Base-by-base conservation (phyloP, 495 filamentous ascomycete genomes). In the Aspergillus asperescens region DNA sequence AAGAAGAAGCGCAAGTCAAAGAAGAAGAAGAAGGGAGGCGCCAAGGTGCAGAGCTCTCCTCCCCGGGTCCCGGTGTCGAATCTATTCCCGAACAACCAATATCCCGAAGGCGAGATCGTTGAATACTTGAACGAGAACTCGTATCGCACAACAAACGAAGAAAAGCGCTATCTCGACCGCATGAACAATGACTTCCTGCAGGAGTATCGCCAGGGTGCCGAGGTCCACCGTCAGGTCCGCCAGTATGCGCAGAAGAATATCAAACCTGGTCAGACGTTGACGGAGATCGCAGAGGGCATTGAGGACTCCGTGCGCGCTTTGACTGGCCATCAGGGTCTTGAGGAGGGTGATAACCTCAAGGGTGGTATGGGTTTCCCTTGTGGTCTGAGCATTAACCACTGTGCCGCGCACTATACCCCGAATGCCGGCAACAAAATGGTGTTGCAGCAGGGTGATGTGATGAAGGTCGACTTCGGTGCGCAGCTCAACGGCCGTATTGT, bases 391-490 rank as follows among this genome's bases (percentile, higher is more conserved):
- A 73, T 96, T 56, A 93, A 96, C 71, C 82, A 95, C 64, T 87
- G 87, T 57, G 88, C 87, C 19, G 90, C 90, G 15, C 90, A 96
- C 70, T 96, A 85, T 70, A 91, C 85, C 4, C 90, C 90, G 20
- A 96, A 94, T 70, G 83, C 90, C n/a, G 89, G 90, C 47, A 88
- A 87, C 67, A 93, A 94, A 71, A 85, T 85, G 60, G 74, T 90
- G 27, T 70, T 95, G 51, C 77, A 88, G 61, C 70, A 93, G 47
- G 82, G 83, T 41, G 89, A 96, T 69, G 89, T 96, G 25, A 84
- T 96, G 86, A 95, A 90, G 66, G 86, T 96, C 37, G 90, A 96
- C 66, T 89, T 95, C 53, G 90, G 90, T 31, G 88, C 92, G 7
- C 90, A 96, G 57, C 80, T 96, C 60, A 93, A 90, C 62, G 90